These are phyloP conservation scores for Boletus patriciae DNA, from an alignment of 768 basidiomycete genomes.

Conservation along the genomic window DNA sequence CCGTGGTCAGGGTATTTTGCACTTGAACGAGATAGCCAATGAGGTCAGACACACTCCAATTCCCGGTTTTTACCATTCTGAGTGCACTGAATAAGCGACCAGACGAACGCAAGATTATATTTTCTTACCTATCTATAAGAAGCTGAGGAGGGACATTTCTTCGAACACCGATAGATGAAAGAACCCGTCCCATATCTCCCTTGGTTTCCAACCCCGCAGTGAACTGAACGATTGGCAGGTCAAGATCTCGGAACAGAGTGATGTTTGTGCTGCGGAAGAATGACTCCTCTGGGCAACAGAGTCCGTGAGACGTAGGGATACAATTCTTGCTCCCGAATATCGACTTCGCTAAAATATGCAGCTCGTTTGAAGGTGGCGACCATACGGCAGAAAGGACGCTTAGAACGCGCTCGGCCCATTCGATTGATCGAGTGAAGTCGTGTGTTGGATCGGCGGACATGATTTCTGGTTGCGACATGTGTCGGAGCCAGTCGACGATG, in stretches of 20 bases:
- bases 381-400: conserved; percentile 62
- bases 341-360: conserved; percentile 3
- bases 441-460: conserved; percentile 43
- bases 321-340: neutral
- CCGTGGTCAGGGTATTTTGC: neutral
- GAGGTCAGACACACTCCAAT: conserved; percentile 5
- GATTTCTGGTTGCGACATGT: conserved; percentile 53
- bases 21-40: conserved; percentile 6
- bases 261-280: conserved; percentile 77
- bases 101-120: neutral
- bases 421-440: conserved; percentile 60
- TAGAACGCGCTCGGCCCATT: conserved; percentile 80
- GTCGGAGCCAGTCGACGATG: conserved; percentile 66
- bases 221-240: neutral
- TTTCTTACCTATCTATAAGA: neutral
- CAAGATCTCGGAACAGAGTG: neutral
- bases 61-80: conserved; percentile 6
- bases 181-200: neutral
- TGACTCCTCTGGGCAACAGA: conserved; percentile 21
- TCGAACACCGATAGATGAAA: neutral
- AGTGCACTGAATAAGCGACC: neutral
- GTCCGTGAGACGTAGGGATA: neutral
- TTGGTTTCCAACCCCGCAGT: neutral
- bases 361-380: conserved; percentile 49
- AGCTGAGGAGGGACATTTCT: neutral